These are phyloP conservation scores for Syzygium grande DNA, from an alignment of 345 rosid genomes.

Conservation along the genomic window DNA sequence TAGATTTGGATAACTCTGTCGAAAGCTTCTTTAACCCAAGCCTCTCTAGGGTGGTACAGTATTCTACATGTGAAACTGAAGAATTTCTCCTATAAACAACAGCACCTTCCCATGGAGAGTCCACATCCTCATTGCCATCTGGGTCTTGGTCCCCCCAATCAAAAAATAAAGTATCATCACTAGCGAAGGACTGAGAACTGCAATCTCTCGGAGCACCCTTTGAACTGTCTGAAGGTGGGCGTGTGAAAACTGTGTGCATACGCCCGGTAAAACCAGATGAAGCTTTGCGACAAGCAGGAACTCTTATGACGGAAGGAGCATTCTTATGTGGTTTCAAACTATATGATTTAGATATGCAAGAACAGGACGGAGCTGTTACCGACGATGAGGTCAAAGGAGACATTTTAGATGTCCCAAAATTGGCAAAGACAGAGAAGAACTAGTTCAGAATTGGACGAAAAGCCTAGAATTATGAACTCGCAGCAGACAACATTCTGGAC, in stretches of 20 bases:
- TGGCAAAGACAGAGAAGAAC: background rate
- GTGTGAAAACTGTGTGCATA: background rate
- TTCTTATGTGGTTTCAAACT: slow-evolving; percentile 3
- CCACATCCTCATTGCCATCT: slow-evolving; percentile 36
- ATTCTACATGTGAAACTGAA: slow-evolving; percentile 64
- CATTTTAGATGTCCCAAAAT: background rate
- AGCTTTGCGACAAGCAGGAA: slow-evolving; percentile 4
- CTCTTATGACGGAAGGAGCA: background rate
- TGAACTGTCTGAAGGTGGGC: slow-evolving; percentile 4
- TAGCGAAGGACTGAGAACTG: slow-evolving; percentile 19
- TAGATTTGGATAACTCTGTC: slow-evolving; percentile 49
- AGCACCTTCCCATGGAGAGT: slow-evolving; percentile 92
- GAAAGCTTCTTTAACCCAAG: slow-evolving; percentile 78
- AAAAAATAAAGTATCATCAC: slow-evolving; percentile 26
- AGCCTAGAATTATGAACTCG: background rate
- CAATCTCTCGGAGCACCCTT: slow-evolving; percentile 15
- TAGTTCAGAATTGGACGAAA: background rate
- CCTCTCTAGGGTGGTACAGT: slow-evolving; percentile 89
- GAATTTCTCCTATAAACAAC: slow-evolving; percentile 68
- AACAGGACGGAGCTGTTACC: background rate
- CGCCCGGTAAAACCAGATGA: background rate
- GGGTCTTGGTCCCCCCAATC: slow-evolving; percentile 46
- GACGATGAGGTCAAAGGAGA: background rate
- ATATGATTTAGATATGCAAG: background rate
- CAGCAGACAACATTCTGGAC: background rate